Evolutionary conservation across 768 basidiomycete species (phyloP).

Genomic region (Tylopilus subfusipes): DNA sequence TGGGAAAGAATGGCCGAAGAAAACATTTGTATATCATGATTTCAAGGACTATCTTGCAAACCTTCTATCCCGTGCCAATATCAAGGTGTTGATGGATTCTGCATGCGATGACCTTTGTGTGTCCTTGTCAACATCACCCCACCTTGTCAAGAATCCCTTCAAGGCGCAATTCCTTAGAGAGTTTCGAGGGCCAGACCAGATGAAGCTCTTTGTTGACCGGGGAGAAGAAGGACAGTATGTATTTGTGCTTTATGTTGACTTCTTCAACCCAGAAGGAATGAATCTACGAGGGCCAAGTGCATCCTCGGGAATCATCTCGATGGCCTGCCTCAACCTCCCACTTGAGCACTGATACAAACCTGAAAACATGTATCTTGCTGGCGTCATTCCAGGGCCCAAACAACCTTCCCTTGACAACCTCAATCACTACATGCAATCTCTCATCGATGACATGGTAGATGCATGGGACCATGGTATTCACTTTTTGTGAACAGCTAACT

Average conservation of each 20-base stretch:
- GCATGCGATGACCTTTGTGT: background rate
- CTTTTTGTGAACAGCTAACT: conserved; percentile 15
- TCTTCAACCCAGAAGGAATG: background rate
- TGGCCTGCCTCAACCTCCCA: background rate
- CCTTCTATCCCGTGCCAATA: background rate
- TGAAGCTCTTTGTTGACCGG: background rate
- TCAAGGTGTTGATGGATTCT: background rate
- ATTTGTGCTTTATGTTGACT: background rate
- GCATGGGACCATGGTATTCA: conserved; percentile 32
- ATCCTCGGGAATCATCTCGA: background rate
- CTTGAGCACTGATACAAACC: background rate
- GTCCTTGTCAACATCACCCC: background rate
- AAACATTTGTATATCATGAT: background rate
- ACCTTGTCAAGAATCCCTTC: background rate
- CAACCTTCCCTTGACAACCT: background rate
- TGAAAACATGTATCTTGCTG: background rate
- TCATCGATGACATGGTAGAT: conserved; percentile 33
- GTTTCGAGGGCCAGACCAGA: background rate
- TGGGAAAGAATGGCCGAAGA: too few species aligned
- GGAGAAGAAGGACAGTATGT: background rate
- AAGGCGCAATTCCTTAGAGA: background rate
- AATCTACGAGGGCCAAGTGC: background rate
- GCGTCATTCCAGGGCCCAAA: background rate
- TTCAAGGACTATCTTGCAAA: background rate
- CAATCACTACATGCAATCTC: conserved; percentile 27